phyloP scores from a whole-genome alignment of 2,329 filamentous ascomycete species.

The Monilinia fructicola region DNA sequence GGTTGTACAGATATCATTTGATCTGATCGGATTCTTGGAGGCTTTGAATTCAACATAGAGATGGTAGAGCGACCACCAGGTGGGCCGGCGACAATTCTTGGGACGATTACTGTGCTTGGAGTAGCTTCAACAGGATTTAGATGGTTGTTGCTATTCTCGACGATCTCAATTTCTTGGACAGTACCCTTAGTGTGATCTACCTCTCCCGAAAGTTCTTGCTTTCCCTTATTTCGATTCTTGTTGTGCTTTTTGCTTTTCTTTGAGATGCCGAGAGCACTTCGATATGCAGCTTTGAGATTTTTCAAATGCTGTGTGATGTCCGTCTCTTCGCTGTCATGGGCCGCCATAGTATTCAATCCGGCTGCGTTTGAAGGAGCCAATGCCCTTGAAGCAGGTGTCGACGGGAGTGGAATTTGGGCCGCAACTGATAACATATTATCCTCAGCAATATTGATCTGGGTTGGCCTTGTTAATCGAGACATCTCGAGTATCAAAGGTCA shows the following conservation, averaged over 20 bases:
- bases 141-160: conserved; percentile 21
- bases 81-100: conserved; percentile 11
- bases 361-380: conserved; percentile 28
- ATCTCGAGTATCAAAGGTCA: conserved; percentile 28
- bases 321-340: conserved; percentile 30
- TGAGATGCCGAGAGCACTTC: conserved; percentile 35
- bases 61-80: neutral
- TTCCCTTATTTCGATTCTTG: conserved; percentile 35
- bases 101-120: neutral
- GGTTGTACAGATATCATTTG: conserved; percentile 8
- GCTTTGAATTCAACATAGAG: neutral
- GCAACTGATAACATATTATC: conserved; percentile 34
- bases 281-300: conserved; percentile 40
- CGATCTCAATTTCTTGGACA: conserved; percentile 17
- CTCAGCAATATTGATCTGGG: conserved; percentile 37
- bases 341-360: conserved; percentile 29
- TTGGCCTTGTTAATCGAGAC: conserved; percentile 40
- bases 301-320: conserved; percentile 36
- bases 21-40: conserved; percentile 4
- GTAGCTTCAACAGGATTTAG: conserved; percentile 10
- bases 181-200: conserved; percentile 17
- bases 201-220: conserved; percentile 24
- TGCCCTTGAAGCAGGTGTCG: conserved; percentile 26
- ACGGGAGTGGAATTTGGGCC: conserved; percentile 29
- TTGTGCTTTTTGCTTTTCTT: conserved; percentile 35